Percentiles rank a stretch among this genome's conserved stretches.
Evolutionary conservation across 2,329 filamentous ascomycete species (phyloP).

Genomic region (Fusarium papillatum): DNA sequence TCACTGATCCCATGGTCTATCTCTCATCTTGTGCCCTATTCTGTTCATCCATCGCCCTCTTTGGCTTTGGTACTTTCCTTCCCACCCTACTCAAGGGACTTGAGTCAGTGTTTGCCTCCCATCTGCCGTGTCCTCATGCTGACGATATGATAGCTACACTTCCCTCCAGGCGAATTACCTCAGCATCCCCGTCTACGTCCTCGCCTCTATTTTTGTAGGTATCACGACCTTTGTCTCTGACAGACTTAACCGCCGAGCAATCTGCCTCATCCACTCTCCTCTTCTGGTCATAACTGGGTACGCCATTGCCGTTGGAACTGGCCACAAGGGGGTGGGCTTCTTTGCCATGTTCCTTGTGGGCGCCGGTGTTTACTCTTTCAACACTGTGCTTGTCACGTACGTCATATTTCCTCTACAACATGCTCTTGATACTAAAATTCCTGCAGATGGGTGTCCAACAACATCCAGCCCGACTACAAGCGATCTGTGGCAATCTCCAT

Average conservation of each 20-base stretch:
- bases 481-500: constrained; percentile 61
- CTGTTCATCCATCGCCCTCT: constrained; percentile 48
- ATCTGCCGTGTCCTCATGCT: not conserved
- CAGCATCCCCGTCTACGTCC: constrained; percentile 51
- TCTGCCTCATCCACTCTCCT: constrained; percentile 32
- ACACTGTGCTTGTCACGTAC: constrained; percentile 33
- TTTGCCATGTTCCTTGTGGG: constrained; percentile 43
- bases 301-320: constrained; percentile 42
- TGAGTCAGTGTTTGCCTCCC: constrained; percentile 34
- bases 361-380: constrained; percentile 29
- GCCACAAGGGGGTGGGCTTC: constrained; percentile 39
- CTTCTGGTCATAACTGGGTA: constrained; percentile 47
- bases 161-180: constrained; percentile 51
- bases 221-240: constrained; percentile 33
- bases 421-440: constrained; percentile 42
- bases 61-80: constrained; percentile 52
- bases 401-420: not conserved
- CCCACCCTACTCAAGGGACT: constrained; percentile 52
- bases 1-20: constrained; percentile 48
- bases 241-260: constrained; percentile 40
- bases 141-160: constrained; percentile 10
- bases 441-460: constrained; percentile 62
- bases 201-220: constrained; percentile 38
- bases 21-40: constrained; percentile 46
- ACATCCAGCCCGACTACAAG: constrained; percentile 61